Evolutionary conservation across 2,329 filamentous ascomycete genomes (phyloP).

Genomic region (Fusarium veterinarium): DNA sequence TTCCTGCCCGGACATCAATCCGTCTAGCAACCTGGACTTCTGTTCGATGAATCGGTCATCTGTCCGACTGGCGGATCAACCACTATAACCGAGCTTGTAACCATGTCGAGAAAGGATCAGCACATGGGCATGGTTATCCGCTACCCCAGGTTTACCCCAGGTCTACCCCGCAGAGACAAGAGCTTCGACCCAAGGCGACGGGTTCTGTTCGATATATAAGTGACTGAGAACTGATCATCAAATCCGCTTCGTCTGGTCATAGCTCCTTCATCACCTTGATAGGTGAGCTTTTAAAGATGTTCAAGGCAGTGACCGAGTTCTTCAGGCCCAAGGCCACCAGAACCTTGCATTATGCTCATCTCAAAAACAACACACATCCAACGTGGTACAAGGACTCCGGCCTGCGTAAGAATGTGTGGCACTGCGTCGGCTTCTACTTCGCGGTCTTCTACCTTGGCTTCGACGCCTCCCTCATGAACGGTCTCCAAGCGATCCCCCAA

Average conservation of each 20-base stretch:
- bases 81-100: neutral
- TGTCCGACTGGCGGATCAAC: neutral
- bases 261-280: neutral
- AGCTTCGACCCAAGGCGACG: neutral
- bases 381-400: slow-evolving; percentile 32
- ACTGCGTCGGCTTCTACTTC: slow-evolving; percentile 31
- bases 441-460: slow-evolving; percentile 32
- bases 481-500: slow-evolving; percentile 20
- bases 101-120: neutral
- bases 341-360: slow-evolving; percentile 15
- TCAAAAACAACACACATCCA: slow-evolving; percentile 30
- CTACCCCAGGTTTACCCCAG: slow-evolving; percentile 32
- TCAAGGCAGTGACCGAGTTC: slow-evolving; percentile 7
- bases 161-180: slow-evolving; percentile 2
- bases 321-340: slow-evolving; percentile 27
- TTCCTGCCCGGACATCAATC: neutral
- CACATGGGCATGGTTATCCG: neutral
- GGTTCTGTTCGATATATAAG: slow-evolving; percentile 3
- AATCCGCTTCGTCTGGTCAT: neutral
- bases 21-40: neutral
- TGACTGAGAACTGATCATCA: neutral
- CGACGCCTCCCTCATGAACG: slow-evolving; percentile 17
- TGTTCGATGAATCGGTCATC: neutral
- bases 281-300: neutral
- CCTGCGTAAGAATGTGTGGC: slow-evolving; percentile 25